phyloP scores from a whole-genome alignment of 257 asterid species.

The Gardenia jasminoides region DNA sequence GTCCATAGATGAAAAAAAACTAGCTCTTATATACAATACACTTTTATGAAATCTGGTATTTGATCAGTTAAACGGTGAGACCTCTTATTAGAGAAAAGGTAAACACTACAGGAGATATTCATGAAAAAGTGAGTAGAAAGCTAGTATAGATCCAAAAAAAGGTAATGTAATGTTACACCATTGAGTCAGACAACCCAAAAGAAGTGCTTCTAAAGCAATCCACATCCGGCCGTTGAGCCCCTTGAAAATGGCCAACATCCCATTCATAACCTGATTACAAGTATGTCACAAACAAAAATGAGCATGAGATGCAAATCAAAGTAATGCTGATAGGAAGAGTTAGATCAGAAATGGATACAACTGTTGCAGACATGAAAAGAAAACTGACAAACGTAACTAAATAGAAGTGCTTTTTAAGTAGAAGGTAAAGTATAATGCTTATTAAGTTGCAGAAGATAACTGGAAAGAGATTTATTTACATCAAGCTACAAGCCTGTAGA shows the following conservation, averaged over 20 bases:
- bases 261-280: constrained; percentile 81
- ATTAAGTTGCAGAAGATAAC: background rate
- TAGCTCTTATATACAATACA: background rate
- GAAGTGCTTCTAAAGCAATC: constrained; percentile 92
- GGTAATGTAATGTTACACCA: constrained; percentile 46
- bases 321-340: background rate
- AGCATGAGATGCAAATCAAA: constrained; percentile 12
- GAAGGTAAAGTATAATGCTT: background rate
- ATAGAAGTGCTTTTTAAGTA: background rate
- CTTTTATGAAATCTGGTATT: background rate
- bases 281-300: constrained; percentile 15
- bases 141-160: constrained; percentile 2
- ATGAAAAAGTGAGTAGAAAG: background rate
- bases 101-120: background rate
- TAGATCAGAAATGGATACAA: background rate
- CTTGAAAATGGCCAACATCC: constrained; percentile 94
- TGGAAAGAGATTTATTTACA: background rate
- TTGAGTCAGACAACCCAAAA: constrained; percentile 62
- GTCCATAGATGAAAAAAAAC: background rate
- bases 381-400: background rate
- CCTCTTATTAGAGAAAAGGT: background rate
- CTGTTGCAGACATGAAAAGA: background rate
- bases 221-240: constrained; percentile 88
- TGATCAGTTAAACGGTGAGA: background rate
- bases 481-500: background rate